Base-by-base conservation (phyloP, 768 basidiomycete genomes). In the Kondoa subrosea region DNA sequence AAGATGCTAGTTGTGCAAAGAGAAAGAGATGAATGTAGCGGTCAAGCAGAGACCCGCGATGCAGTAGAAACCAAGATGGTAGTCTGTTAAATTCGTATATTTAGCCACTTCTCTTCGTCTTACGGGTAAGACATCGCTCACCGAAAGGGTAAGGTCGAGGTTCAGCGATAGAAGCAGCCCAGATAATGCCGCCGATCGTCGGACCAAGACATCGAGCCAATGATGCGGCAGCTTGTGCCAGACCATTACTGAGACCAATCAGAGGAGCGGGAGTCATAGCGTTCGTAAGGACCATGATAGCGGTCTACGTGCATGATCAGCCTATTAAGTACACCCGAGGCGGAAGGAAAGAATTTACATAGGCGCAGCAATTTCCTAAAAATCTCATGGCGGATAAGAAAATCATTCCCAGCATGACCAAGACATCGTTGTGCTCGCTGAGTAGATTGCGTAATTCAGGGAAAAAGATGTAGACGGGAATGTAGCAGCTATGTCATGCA, bases 141-240 rank as follows among this genome's bases (percentile, higher is more conserved):
- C 61, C 61, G 61, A 63, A 63, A 32, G 27, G 61, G 30, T 63
- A 50, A 21, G 40, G 40, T 50, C 40, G 8, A 8, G 40, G 40
- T 21, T 50, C 40, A 50, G 40, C 40, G 40, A 50, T 50, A 50
- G 40, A 50, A 21, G 40, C 40, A 8, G 87, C 82, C 87, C 89
- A 90, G 26, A 89, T 78, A 85, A 87, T 73, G 14, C 66, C 58
- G n/a, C 76, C 70, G 34, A 71, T 69, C 21, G 72, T 57, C 2
- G 71, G 68, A 1, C 67, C 95, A 40, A 89, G 74, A 78, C 91
- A 95, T 56, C 95, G 83, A 2, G 92, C 89, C 29, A 93, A 84
- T 71, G 89, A 91, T 70, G 93, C 92, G 33, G 90, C 87, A 74
- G 89, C 91, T 77, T 99, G 95, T 0, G 91, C 95, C 26, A 93